Evolutionary conservation across 2,329 filamentous ascomycete genomes (phyloP).

Genomic region (Beauveria brongniartii): DNA sequence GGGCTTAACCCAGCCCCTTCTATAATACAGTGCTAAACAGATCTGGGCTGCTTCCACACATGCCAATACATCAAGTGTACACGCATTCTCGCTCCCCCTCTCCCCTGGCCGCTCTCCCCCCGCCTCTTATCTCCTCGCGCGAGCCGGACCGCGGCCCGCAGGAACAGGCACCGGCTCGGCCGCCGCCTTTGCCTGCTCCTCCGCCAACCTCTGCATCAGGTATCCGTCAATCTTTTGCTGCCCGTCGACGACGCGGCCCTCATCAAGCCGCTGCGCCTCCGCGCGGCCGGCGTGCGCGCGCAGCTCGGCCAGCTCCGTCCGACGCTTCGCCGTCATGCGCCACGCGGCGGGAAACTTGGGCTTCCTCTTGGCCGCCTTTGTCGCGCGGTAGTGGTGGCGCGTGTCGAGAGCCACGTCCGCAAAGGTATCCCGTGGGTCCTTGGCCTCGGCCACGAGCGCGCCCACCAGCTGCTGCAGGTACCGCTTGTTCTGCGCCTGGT

Average conservation of each 20-base stretch:
- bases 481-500: slow-evolving; percentile 94
- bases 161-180: neutral
- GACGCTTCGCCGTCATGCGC: slow-evolving; percentile 66
- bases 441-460: slow-evolving; percentile 65
- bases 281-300: slow-evolving; percentile 43
- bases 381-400: slow-evolving; percentile 64
- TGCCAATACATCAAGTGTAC: neutral
- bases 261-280: slow-evolving; percentile 46
- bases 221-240: slow-evolving; percentile 35
- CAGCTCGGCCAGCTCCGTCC: slow-evolving; percentile 53
- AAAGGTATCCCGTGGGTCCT: slow-evolving; percentile 72
- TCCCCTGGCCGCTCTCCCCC: too few species aligned
- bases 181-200: slow-evolving; percentile 26
- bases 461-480: slow-evolving; percentile 75
- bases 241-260: slow-evolving; percentile 54
- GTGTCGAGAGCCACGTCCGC: slow-evolving; percentile 84
- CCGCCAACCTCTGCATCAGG: slow-evolving; percentile 23
- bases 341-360: slow-evolving; percentile 74
- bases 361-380: slow-evolving; percentile 41
- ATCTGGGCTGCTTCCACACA: neutral
- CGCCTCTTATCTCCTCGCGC: neutral
- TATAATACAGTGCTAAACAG: neutral
- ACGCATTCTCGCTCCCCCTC: neutral
- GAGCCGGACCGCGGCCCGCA: neutral
- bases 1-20: neutral